Conservation (phyloP, 441 rosid genomes). For the Brassica balearica region DNA sequence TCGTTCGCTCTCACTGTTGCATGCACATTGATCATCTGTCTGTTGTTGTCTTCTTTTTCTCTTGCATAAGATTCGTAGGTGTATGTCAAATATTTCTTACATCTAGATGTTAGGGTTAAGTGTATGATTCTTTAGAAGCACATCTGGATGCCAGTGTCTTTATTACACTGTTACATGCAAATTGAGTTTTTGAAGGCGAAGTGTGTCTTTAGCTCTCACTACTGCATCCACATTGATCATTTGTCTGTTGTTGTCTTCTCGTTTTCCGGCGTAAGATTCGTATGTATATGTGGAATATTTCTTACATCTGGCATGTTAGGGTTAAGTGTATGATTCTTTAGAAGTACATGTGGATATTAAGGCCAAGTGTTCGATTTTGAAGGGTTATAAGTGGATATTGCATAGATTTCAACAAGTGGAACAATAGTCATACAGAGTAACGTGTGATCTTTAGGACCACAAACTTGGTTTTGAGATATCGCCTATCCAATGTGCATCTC, state of each 20-base stretch:
- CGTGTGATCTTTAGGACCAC: slow-evolving; percentile 21
- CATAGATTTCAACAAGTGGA: slow-evolving; percentile 18
- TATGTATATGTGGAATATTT: slow-evolving; percentile 9
- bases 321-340: slow-evolving; percentile 15
- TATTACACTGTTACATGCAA: slow-evolving; percentile 20
- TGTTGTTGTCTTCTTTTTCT: background rate
- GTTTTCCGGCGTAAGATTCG: slow-evolving; percentile 1
- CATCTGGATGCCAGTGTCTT: slow-evolving; percentile 27
- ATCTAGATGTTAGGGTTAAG: slow-evolving; percentile 31
- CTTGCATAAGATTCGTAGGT: slow-evolving; percentile 16
- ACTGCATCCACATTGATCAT: slow-evolving; percentile 10
- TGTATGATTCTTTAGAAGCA: slow-evolving; percentile 22
- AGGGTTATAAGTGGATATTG: background rate
- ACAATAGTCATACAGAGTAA: background rate
- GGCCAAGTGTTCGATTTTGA: slow-evolving; percentile 22
- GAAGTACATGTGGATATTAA: slow-evolving; percentile 30
- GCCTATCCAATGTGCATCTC: background rate
- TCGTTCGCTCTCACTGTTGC: background rate
- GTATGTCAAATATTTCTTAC: background rate
- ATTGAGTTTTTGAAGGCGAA: background rate
- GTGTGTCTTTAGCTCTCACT: background rate
- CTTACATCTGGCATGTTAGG: slow-evolving; percentile 26
- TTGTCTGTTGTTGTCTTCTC: slow-evolving; percentile 2
- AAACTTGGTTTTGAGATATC: slow-evolving; percentile 12
- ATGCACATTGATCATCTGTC: slow-evolving; percentile 7